Evolutionary conservation across 1,139 yeast genomes (phyloP).

Genomic region (Taphrina confusa): DNA sequence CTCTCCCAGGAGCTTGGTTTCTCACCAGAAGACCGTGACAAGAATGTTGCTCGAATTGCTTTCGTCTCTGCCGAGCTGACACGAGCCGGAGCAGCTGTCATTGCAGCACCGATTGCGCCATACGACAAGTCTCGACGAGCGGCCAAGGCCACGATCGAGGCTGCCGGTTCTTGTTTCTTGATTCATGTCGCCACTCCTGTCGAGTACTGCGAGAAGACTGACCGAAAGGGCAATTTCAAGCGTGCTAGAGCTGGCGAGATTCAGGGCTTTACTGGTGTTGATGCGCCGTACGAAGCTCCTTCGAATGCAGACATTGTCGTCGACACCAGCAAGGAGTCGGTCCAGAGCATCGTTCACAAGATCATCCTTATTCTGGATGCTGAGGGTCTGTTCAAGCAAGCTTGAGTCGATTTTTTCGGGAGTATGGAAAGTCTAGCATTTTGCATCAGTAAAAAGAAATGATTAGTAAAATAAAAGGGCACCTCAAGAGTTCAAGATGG

Average conservation of each 20-base stretch:
- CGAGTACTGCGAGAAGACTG: constrained; percentile 52
- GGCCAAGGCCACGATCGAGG: constrained; percentile 51
- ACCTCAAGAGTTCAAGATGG: too few relatives aligned
- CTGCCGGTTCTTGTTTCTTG: constrained; percentile 54
- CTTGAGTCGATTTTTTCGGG: too few relatives aligned
- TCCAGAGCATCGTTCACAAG: constrained; percentile 67
- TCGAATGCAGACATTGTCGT: constrained; percentile 56
- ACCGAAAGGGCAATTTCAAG: constrained; percentile 54
- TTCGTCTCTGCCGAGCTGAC: constrained; percentile 78
- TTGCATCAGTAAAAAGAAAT: neutral
- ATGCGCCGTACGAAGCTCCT: constrained; percentile 54
- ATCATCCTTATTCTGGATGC: constrained; percentile 70
- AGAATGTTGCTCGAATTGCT: constrained; percentile 53
- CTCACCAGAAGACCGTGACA: constrained; percentile 50
- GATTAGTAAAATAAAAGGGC: too few relatives aligned
- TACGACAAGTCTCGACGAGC: constrained; percentile 48
- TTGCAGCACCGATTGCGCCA: constrained; percentile 63
- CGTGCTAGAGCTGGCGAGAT: constrained; percentile 53
- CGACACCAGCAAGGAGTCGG: constrained; percentile 55
- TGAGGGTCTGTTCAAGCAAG: constrained; percentile 36
- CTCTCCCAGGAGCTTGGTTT: constrained; percentile 51
- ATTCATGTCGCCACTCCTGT: constrained; percentile 57
- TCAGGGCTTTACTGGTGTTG: constrained; percentile 54
- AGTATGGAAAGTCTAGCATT: neutral
- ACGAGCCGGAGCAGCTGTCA: constrained; percentile 87